Base-by-base conservation (phyloP, 169 alveolate species). In the Babesia ovis region DNA sequence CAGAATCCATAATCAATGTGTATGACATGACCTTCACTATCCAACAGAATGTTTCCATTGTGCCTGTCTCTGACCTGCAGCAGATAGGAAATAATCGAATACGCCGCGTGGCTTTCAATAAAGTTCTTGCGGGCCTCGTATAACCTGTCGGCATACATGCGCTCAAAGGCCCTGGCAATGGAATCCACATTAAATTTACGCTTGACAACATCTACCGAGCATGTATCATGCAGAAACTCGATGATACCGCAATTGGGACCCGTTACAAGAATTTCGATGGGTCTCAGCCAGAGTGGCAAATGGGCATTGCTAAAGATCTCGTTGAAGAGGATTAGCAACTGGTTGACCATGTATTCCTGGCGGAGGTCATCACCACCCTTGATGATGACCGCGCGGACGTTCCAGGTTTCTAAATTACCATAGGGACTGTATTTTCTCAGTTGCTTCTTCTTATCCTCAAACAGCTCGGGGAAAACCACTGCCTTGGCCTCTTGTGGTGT, bases 321-420 rank as follows among this genome's bases (percentile, higher is more conserved):
- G 51, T 93, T 91, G 84, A 95, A 93, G 58, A 91, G 95, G 57
- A 85, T 88, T 27, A 97, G 91, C 55, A 97, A 77, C 84, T 97
- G 99, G 77, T 96, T 93, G 53, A 98, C 98, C 80, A 97, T 90
- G 41, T 92, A 68, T 76, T 97, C 99, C 73, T 96, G 98, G 29
- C 99, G 66, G 37, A 97, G 86, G 74, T 97, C 98, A 77, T 97
- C 99, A 22, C 98, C 97, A 1, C 98, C 98, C 76, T 97, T 97
- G 25, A 96, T 94, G 42, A 97, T 87, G 25, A 96, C 90, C 29
- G 94, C 92, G 25, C 86, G 85, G 9, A 93, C 66, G 54, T 90
- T 92, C 97, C 97, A 94, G 18, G 95, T 61, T 31, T 85, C 83
- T 20, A 93, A 76, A 12, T 64, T 82, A 16, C 97, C 96, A 77